These are phyloP conservation scores for Scenedesmus sp. DNA, from an alignment of 163 green algal genomes.

Conservation along the genomic window DNA sequence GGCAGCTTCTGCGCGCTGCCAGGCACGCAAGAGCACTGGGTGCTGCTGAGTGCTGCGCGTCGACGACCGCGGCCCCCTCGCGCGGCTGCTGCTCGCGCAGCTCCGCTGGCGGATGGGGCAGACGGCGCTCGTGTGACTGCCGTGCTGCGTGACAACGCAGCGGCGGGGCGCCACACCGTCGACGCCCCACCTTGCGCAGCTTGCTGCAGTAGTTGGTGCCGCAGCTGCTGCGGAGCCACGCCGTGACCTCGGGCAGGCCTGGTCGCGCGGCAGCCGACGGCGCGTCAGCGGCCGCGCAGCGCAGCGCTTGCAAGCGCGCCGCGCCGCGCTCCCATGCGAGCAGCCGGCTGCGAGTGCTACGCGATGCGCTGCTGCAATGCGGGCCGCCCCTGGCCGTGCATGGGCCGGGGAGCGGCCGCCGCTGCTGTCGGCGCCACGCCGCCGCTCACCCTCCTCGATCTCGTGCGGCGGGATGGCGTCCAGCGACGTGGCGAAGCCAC, in stretches of 20 bases:
- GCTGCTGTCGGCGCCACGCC: neutral
- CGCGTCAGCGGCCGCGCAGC: conserved; percentile 1
- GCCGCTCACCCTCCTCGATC: neutral
- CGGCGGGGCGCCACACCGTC: neutral
- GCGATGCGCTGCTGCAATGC: neutral
- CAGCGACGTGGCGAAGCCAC: no score
- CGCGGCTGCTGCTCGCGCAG: neutral
- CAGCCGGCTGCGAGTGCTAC: neutral
- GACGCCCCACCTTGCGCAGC: neutral
- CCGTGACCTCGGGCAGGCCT: conserved; percentile 20
- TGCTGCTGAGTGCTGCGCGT: conserved; percentile 7
- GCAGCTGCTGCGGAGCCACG: neutral
- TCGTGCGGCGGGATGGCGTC: neutral
- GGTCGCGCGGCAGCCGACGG: conserved; percentile 1
- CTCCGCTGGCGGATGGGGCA: neutral
- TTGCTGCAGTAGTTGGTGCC: conserved; percentile 3
- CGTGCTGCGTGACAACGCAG: neutral
- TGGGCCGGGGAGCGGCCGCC: neutral
- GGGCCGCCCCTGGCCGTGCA: neutral
- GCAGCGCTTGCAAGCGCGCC: neutral
- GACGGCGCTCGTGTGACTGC: neutral
- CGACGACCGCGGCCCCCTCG: neutral
- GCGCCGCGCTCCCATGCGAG: neutral
- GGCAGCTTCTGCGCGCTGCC: neutral
- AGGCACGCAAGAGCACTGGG: neutral